Base-by-base conservation (phyloP, 2,329 filamentous ascomycete species). In the Talaromyces albobiverticillius region DNA sequence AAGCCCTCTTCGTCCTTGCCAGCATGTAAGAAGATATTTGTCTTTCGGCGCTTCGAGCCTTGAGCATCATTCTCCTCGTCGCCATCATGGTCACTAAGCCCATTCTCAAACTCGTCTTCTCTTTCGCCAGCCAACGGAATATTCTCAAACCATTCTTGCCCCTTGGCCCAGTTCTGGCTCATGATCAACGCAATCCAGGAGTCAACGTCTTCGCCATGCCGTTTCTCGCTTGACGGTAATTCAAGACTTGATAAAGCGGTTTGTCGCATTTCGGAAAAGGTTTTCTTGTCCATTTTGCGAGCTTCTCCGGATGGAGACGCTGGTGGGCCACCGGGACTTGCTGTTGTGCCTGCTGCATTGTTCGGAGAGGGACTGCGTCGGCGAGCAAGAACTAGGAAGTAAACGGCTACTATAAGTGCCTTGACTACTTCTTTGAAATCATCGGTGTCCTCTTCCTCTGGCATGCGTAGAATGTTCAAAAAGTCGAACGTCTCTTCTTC, bases 71-170 rank as follows among this genome's bases (percentile, higher is more conserved):
- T 13, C n/a, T 29, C 41, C 14, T 20, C 22, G n/a, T 66, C 63
- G 7, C 66, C 63, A 9, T 68, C 66, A 40, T 62, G 63, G n/a
- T 68, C 71, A 22, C 65, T 67, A 36, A 47, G 23, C 11, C 32
- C 54, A 29, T 52, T 36, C 13, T 65, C 62, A n/a, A 66, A 63
- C 4, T 63, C 67, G 40, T 72, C 69, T 36, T 68, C 64, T 9
- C 71, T 55, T 22, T 67, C 70, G 3, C 63, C 71, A 7, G 70
- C 70, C 58, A 62, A 62, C 7, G 73, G 72, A 41, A 78, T 77
- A 59, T 88, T 83, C 25, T 78, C 71, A 56, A 88, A 89, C 87
- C 87, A 90, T 62, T 89, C 85, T 49, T 80, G 67, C 3, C 67
- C 86, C 78, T 82, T 77, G 16, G 80, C 71, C 75, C 77, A 81